Evolutionary conservation across 2,329 filamentous ascomycete genomes (phyloP).

Genomic region (Penicillium sp.): DNA sequence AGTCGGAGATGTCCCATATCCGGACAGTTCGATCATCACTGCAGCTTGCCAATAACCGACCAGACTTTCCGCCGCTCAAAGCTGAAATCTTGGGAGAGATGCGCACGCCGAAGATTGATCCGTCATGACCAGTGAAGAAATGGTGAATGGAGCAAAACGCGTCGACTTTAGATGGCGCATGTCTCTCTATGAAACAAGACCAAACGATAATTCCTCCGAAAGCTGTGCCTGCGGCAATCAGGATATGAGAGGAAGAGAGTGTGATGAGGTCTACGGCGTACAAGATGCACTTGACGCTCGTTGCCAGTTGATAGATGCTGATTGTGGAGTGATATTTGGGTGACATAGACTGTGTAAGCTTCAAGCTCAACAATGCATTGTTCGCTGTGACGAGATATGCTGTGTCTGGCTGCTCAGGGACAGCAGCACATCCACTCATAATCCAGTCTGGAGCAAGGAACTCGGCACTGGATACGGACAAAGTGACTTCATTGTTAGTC

Average conservation of each 20-base stretch:
- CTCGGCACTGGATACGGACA: constrained; percentile 38
- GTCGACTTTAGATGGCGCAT: constrained; percentile 9
- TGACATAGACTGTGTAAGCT: constrained; percentile 15
- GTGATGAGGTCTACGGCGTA: constrained; percentile 76
- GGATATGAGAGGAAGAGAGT: constrained; percentile 54
- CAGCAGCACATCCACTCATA: constrained; percentile 56
- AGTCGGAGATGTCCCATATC: constrained; percentile 75
- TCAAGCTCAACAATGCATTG: constrained; percentile 66
- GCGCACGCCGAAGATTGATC: constrained; percentile 85
- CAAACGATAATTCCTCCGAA: constrained; percentile 93
- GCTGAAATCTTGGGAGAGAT: constrained; percentile 59
- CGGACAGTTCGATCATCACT: constrained; percentile 90
- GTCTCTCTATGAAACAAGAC: constrained; percentile 55
- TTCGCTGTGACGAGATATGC: constrained; percentile 75
- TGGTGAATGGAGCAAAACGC: constrained; percentile 47
- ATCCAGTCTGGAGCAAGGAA: constrained; percentile 68
- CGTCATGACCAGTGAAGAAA: constrained; percentile 69
- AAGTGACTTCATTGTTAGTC: constrained; percentile 21
- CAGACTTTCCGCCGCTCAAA: constrained; percentile 35
- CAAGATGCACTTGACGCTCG: constrained; percentile 68
- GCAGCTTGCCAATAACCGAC: constrained; percentile 76
- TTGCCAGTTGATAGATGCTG: constrained; percentile 42
- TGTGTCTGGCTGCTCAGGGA: constrained; percentile 25
- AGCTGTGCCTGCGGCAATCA: constrained; percentile 84
- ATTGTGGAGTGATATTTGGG: constrained; percentile 24